Conservation (phyloP, 2,329 filamentous ascomycete species). For the Sarocladium brachiariae region DNA sequence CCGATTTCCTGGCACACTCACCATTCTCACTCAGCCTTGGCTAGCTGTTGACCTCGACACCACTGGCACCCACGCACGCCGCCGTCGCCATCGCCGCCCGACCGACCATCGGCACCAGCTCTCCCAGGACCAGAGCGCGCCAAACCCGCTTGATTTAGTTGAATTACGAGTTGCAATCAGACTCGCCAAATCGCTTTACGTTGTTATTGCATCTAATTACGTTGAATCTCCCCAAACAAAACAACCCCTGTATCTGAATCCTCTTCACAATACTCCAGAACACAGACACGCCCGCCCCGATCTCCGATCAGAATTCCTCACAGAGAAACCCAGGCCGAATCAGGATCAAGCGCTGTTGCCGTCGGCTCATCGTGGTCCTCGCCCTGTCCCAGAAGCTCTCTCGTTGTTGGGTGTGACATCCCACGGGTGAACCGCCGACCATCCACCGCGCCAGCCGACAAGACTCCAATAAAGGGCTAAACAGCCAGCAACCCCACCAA, state of each 20-base stretch:
- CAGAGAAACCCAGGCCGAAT: not conserved
- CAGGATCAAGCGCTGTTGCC: not conserved
- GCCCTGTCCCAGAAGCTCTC: not conserved
- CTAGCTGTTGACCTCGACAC: not conserved
- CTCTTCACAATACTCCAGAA: not conserved
- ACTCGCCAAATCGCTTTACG: not conserved
- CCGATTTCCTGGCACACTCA: not conserved
- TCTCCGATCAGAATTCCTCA: not conserved
- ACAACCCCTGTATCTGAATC: not conserved
- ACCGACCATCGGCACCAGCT: slow-evolving; percentile 4
- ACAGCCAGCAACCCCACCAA: slow-evolving; percentile 5
- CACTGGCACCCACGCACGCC: not conserved
- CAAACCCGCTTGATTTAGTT: slow-evolving; percentile 7
- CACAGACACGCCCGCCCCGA: not conserved
- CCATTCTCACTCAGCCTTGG: not conserved
- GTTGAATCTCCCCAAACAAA: not conserved
- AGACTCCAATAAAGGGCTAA: slow-evolving; percentile 9
- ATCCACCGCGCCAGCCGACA: slow-evolving; percentile 8
- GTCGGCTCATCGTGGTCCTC: slow-evolving; percentile 3
- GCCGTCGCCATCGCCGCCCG: not conserved
- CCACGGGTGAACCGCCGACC: slow-evolving; percentile 5
- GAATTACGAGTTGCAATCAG: not conserved
- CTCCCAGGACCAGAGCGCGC: not conserved
- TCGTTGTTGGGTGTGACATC: not conserved
- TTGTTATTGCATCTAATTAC: slow-evolving; percentile 1